phyloP scores from a whole-genome alignment of 2,329 filamentous ascomycete species.

The Aspergillus fumigatus region DNA sequence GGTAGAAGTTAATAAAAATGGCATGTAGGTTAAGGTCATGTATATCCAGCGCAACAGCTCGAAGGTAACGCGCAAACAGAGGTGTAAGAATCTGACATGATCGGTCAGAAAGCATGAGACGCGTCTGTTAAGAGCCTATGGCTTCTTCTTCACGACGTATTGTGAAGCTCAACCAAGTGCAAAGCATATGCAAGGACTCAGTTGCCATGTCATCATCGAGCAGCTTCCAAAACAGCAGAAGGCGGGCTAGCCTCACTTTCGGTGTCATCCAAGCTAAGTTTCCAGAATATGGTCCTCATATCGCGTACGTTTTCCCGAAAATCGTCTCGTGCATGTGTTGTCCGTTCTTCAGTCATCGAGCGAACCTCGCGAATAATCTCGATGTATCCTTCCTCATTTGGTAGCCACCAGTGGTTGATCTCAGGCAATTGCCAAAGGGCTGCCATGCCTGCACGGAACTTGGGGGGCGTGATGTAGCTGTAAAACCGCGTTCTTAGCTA shows the following conservation, averaged over 20 bases:
- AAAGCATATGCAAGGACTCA: background rate
- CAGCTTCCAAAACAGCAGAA: conserved; percentile 10
- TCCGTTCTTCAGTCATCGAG: conserved; percentile 74
- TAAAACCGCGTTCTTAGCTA: conserved; percentile 3
- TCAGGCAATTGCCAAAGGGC: conserved; percentile 68
- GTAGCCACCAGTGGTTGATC: conserved; percentile 82
- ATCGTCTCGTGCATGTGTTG: conserved; percentile 49
- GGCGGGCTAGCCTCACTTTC: conserved; percentile 28
- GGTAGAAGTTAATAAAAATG: background rate
- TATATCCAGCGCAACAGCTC: background rate
- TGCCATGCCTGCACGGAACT: conserved; percentile 70
- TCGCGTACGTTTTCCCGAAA: conserved; percentile 64
- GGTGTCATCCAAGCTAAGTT: conserved; percentile 50
- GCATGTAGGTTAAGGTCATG: background rate
- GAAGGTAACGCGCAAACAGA: background rate
- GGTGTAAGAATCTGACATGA: background rate
- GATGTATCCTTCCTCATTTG: conserved; percentile 71
- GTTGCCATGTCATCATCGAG: background rate
- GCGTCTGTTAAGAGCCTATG: background rate
- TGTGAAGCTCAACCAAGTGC: background rate
- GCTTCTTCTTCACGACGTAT: background rate
- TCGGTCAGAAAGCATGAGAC: background rate
- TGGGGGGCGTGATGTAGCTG: conserved; percentile 78
- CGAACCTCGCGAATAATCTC: conserved; percentile 72
- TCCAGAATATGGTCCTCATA: conserved; percentile 68